Percentiles rank a stretch among this genome's conserved stretches.
phyloP scores from a whole-genome alignment of 1,284 basidiomycete species.

The Irpex sp. region DNA sequence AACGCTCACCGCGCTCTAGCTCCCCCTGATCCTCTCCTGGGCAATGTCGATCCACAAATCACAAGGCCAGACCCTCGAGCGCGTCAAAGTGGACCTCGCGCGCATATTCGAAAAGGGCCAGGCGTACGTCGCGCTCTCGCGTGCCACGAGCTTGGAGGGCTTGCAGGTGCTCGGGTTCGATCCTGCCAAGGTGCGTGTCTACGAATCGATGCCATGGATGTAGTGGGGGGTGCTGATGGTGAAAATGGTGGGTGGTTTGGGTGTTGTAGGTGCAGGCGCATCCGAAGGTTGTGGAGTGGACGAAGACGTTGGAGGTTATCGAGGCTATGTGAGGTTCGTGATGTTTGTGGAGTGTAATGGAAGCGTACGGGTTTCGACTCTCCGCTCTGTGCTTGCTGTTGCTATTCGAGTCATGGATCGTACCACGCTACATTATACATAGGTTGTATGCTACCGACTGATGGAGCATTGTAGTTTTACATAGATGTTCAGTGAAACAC shows the following conservation, averaged over 20 bases:
- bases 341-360: background rate
- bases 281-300: conserved; percentile 33
- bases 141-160: conserved; percentile 80
- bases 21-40: conserved; percentile 84
- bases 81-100: conserved; percentile 78
- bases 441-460: no score
- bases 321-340: background rate
- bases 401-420: no score
- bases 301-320: conserved; percentile 28
- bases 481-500: no score
- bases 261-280: conserved; percentile 33
- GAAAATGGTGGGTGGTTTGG: no score
- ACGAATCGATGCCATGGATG: no score
- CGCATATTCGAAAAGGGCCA: conserved; percentile 83
- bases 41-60: conserved; percentile 96
- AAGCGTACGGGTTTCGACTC: background rate
- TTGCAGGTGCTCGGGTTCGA: conserved; percentile 84
- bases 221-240: no score
- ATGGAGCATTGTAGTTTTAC: background rate
- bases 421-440: no score
- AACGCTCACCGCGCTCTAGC: conserved; percentile 36
- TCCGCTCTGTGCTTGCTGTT: background rate
- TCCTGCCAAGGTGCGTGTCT: no score
- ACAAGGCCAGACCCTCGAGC: conserved; percentile 85
- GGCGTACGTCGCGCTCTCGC: conserved; percentile 92